Percentiles rank a stretch among this genome's conserved stretches.
Evolutionary conservation across 2,329 filamentous ascomycete genomes (phyloP).

Genomic region (Neopestalotiopsis clavispora): DNA sequence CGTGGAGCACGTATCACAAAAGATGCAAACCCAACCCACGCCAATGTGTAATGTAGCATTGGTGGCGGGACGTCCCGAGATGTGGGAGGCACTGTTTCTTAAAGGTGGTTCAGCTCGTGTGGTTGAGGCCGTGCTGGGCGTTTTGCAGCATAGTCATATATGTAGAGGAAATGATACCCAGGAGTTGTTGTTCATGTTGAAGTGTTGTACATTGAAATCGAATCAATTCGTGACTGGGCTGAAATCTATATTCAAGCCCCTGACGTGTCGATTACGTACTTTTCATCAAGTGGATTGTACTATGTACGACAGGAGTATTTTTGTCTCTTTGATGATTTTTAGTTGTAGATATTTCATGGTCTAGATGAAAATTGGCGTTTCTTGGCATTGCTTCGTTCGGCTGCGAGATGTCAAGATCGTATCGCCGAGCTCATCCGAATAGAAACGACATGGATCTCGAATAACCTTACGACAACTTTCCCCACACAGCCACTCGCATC

Average conservation of each 20-base stretch:
- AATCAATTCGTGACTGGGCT: neutral
- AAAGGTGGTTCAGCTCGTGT: neutral
- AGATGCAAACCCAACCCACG: neutral
- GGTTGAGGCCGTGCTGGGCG: neutral
- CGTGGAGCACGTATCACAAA: neutral
- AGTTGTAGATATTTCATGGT: neutral
- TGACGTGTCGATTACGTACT: neutral
- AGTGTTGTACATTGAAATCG: neutral
- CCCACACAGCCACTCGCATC: neutral
- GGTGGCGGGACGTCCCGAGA: neutral
- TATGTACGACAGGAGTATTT: neutral
- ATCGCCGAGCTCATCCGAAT: neutral
- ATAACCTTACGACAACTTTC: conserved; percentile 12
- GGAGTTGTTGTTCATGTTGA: conserved; percentile 2
- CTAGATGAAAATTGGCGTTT: neutral
- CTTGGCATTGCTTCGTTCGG: neutral
- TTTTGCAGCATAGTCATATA: conserved; percentile 17
- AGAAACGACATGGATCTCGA: conserved; percentile 1
- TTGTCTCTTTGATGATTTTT: neutral
- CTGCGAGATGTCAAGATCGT: neutral
- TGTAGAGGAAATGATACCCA: conserved; percentile 19
- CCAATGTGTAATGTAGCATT: neutral
- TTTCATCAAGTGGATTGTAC: neutral
- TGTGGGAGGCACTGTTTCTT: neutral
- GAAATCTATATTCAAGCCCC: neutral